Percentiles rank a stretch among this genome's conserved stretches.
These are phyloP conservation scores for Linnemannia schmuckeri DNA, from an alignment of 192 early-diverging fungal species.

Conservation along the genomic window DNA sequence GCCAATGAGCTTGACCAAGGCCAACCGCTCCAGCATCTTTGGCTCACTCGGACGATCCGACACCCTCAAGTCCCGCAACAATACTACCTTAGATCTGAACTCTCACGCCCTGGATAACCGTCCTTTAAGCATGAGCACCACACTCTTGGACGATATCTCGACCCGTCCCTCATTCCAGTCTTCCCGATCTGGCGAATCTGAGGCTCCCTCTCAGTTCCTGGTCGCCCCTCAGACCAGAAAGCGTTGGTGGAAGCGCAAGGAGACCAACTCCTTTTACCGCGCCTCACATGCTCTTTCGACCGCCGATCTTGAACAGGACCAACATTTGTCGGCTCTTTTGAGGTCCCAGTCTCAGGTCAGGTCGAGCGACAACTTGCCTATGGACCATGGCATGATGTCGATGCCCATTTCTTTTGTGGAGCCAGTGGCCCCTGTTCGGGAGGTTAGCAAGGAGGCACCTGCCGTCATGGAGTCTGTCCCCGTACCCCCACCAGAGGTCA, in stretches of 20 bases:
- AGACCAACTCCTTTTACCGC: conserved; percentile 31
- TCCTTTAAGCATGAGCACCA: conserved; percentile 44
- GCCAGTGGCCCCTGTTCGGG: conserved; percentile 15
- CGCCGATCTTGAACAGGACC: conserved; percentile 46
- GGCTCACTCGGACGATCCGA: conserved; percentile 37
- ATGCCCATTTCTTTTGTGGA: conserved; percentile 28
- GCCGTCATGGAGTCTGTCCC: conserved; percentile 19
- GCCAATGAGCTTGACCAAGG: conserved; percentile 23
- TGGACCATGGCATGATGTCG: conserved; percentile 25
- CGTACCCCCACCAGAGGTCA: neutral
- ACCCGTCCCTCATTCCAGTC: conserved; percentile 48
- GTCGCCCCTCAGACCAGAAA: conserved; percentile 25
- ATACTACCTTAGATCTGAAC: conserved; percentile 28
- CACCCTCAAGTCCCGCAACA: conserved; percentile 32
- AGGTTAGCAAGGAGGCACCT: conserved; percentile 17
- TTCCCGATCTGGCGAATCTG: conserved; percentile 43
- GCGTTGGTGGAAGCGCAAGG: conserved; percentile 52
- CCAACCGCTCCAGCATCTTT: conserved; percentile 48
- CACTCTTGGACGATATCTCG: conserved; percentile 28
- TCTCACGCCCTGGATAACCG: conserved; percentile 17
- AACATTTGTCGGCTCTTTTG: conserved; percentile 18
- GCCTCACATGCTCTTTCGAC: conserved; percentile 35
- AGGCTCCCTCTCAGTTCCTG: conserved; percentile 19
- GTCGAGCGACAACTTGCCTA: conserved; percentile 34
- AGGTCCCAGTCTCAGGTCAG: conserved; percentile 8